Conservation (phyloP, 2,329 filamentous ascomycete genomes). For the Hypoxylon sp. region DNA sequence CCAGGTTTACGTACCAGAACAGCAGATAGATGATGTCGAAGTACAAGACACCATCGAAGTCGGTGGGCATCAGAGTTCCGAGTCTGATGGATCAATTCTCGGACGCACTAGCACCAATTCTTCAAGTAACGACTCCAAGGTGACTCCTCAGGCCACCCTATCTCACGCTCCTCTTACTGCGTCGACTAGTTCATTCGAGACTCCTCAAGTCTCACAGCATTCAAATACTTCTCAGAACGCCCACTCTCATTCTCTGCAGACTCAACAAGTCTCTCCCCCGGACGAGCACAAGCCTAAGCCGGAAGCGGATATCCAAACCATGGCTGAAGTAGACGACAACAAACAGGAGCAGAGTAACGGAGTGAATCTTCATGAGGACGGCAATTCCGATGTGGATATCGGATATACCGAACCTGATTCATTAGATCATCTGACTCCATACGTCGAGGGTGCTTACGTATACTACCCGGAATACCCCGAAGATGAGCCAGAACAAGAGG, state of each 20-base stretch:
- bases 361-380: neutral
- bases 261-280: neutral
- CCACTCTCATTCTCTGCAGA: neutral
- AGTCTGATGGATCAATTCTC: slow-evolving; percentile 55
- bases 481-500: slow-evolving; percentile 37
- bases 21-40: slow-evolving; percentile 61
- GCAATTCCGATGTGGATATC: neutral
- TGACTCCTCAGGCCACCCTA: slow-evolving; percentile 6
- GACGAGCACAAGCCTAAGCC: neutral
- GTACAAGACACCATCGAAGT: slow-evolving; percentile 73
- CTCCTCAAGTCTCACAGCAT: slow-evolving; percentile 23
- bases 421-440: slow-evolving; percentile 52
- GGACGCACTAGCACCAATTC: slow-evolving; percentile 51
- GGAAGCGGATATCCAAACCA: neutral
- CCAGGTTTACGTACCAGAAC: slow-evolving; percentile 46
- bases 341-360: slow-evolving; percentile 12
- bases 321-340: neutral
- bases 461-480: slow-evolving; percentile 48
- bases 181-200: slow-evolving; percentile 24
- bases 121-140: slow-evolving; percentile 47
- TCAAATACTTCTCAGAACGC: slow-evolving; percentile 7
- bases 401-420: slow-evolving; percentile 34
- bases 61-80: slow-evolving; percentile 59
- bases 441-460: slow-evolving; percentile 47
- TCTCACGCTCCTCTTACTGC: slow-evolving; percentile 9